A percentile compares a stretch with the other conserved stretches of the same genome.
phyloP scores from a whole-genome alignment of 2,329 filamentous ascomycete species.

The Calonectria multiphialidica region DNA sequence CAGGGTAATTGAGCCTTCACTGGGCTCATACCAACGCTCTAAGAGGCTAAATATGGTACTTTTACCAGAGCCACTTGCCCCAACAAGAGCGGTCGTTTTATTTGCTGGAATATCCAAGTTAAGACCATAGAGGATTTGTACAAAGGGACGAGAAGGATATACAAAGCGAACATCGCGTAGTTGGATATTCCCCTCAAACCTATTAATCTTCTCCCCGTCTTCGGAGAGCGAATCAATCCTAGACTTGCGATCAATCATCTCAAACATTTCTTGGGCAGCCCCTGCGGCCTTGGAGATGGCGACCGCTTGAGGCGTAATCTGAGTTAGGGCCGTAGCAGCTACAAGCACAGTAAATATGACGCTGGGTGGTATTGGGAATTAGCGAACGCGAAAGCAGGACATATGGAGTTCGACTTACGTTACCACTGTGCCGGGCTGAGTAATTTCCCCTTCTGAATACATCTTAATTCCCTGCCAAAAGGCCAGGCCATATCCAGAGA shows the following conservation, averaged over 20 bases:
- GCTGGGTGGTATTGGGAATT: conserved; percentile 34
- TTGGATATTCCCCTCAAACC: conserved; percentile 58
- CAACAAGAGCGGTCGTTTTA: conserved; percentile 67
- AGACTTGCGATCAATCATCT: conserved; percentile 59
- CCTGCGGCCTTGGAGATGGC: conserved; percentile 60
- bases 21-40: conserved; percentile 70
- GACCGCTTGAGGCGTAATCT: conserved; percentile 60
- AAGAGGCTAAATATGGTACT: conserved; percentile 69
- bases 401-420: conserved; percentile 49
- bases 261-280: conserved; percentile 60
- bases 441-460: conserved; percentile 58
- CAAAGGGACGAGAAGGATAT: conserved; percentile 68
- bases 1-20: conserved; percentile 57
- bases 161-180: conserved; percentile 63
- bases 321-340: conserved; percentile 58
- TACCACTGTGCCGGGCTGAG: conserved; percentile 58
- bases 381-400: not conserved
- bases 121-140: conserved; percentile 58
- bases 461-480: conserved; percentile 66
- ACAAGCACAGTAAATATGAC: conserved; percentile 62
- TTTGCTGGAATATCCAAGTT: conserved; percentile 57
- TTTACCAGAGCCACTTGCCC: conserved; percentile 69
- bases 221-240: conserved; percentile 57
- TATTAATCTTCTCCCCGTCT: conserved; percentile 45
- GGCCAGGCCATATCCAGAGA: conserved; percentile 59